These are phyloP conservation scores for Pseudozyma hubeiensis DNA, from an alignment of 1,284 basidiomycete genomes.

Conservation along the genomic window DNA sequence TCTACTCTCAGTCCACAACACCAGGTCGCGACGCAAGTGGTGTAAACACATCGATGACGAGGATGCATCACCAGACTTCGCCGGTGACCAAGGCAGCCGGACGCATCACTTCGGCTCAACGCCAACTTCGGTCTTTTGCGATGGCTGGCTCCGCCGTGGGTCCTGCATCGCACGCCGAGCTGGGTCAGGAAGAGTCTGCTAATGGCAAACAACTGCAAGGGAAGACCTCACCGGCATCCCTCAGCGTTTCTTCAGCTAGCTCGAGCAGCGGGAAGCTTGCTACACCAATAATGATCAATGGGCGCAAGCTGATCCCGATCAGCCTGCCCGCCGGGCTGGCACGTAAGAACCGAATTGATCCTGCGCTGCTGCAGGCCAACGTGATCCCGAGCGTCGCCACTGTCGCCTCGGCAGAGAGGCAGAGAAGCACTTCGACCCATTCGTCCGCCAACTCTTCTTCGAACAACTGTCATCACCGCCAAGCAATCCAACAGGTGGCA, in stretches of 20 bases:
- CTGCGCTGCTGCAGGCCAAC: conserved; percentile 26
- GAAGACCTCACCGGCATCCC: conserved; percentile 28
- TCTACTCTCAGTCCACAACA: conserved; percentile 31
- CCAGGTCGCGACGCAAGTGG: conserved; percentile 9
- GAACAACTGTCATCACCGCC: conserved; percentile 8
- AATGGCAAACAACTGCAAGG: conserved; percentile 17
- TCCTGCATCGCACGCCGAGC: conserved; percentile 22
- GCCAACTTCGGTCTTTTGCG: conserved; percentile 12
- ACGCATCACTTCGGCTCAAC: conserved; percentile 3
- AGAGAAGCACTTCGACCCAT: conserved; percentile 21
- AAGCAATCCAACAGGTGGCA: neutral
- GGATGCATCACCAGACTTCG: conserved; percentile 23
- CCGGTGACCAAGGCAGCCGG: conserved; percentile 24
- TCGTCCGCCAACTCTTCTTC: conserved; percentile 22
- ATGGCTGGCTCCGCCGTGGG: neutral
- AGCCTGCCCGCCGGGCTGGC: conserved; percentile 41
- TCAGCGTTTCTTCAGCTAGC: conserved; percentile 31
- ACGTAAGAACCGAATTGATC: conserved; percentile 24
- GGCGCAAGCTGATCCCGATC: conserved; percentile 44
- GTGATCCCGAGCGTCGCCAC: neutral
- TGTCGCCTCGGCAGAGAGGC: conserved; percentile 3
- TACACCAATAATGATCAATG: conserved; percentile 37
- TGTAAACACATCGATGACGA: neutral
- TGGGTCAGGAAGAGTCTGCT: neutral
- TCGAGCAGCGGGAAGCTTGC: conserved; percentile 23